Evolutionary conservation across 306 rosid genomes (phyloP).

Genomic region (Trifolium dubium): DNA sequence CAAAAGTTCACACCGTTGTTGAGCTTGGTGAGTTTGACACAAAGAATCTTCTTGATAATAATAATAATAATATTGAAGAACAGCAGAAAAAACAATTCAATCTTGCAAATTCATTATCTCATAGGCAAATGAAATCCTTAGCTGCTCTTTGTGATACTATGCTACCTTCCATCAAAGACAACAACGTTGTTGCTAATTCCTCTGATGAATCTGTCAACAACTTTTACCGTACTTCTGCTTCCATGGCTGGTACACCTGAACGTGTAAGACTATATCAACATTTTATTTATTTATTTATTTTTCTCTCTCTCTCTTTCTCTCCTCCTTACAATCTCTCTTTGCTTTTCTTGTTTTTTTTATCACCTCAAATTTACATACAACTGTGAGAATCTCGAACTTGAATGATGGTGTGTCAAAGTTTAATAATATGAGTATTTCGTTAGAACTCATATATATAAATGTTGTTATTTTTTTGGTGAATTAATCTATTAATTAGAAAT

Average conservation of each 20-base stretch:
- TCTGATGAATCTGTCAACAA: constrained; percentile 37
- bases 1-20: constrained; percentile 46
- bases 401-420: too few species aligned
- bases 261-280: constrained; percentile 48
- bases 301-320: background rate
- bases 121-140: constrained; percentile 65
- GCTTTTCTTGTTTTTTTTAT: too few species aligned
- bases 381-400: too few species aligned
- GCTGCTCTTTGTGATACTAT: constrained; percentile 68
- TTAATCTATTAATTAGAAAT: too few species aligned
- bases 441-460: too few species aligned
- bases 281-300: background rate
- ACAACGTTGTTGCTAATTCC: background rate
- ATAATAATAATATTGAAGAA: background rate
- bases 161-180: constrained; percentile 55
- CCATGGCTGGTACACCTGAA: constrained; percentile 67
- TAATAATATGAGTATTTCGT: too few species aligned
- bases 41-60: constrained; percentile 37
- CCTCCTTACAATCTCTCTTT: background rate
- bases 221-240: constrained; percentile 62
- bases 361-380: background rate
- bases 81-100: background rate
- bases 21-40: constrained; percentile 41
- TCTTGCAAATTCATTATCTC: constrained; percentile 48
- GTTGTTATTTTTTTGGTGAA: too few species aligned